phyloP scores from a whole-genome alignment of 1,284 basidiomycete genomes.

The Ceratobasidium sp. region DNA sequence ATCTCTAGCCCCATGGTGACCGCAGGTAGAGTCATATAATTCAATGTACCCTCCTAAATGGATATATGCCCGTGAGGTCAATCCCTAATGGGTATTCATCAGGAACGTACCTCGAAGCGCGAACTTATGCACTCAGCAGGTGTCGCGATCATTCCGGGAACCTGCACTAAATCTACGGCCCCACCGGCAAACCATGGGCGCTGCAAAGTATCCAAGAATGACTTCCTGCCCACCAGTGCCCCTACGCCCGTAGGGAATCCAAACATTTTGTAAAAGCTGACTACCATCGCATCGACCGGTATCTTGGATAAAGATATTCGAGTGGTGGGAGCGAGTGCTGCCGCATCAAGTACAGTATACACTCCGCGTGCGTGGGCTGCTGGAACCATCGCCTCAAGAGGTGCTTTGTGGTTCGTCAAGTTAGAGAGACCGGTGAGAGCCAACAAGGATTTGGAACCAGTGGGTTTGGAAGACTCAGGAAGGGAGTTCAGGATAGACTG shows the following conservation, averaged over 20 bases:
- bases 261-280: slow-evolving; percentile 92
- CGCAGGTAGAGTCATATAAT: slow-evolving; percentile 79
- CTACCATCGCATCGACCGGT: slow-evolving; percentile 81
- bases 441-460: slow-evolving; percentile 69
- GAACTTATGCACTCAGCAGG: slow-evolving; percentile 71
- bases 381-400: slow-evolving; percentile 57
- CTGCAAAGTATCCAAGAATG: slow-evolving; percentile 68
- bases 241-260: slow-evolving; percentile 89
- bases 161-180: slow-evolving; percentile 83
- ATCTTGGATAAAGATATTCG: slow-evolving; percentile 72
- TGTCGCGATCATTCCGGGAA: slow-evolving; percentile 76
- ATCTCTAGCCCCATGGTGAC: slow-evolving; percentile 80
- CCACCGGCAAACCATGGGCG: slow-evolving; percentile 89
- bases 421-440: slow-evolving; percentile 84
- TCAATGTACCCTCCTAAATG: slow-evolving; percentile 81
- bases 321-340: slow-evolving; percentile 80
- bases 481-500: slow-evolving; percentile 21
- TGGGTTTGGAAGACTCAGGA: slow-evolving; percentile 15
- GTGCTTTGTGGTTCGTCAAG: slow-evolving; percentile 76
- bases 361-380: slow-evolving; percentile 73
- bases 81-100: slow-evolving; percentile 27
- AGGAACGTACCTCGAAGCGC: slow-evolving; percentile 74
- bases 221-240: slow-evolving; percentile 78
- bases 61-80: slow-evolving; percentile 47
- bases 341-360: slow-evolving; percentile 79